These are phyloP conservation scores for Aspergillus coremiiformis DNA, from an alignment of 495 filamentous ascomycete species.

Conservation along the genomic window DNA sequence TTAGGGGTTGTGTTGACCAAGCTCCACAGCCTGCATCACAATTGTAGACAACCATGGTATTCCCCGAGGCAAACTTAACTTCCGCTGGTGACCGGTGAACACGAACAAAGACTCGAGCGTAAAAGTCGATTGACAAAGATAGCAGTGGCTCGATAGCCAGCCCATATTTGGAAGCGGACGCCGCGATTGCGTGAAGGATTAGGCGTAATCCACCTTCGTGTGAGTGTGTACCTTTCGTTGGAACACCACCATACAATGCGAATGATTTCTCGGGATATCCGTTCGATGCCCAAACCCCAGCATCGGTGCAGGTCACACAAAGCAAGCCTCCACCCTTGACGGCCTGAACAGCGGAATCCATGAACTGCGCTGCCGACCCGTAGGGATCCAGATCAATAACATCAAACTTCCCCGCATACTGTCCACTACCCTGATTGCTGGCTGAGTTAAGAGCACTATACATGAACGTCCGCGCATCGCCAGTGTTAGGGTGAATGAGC, in stretches of 20 bases:
- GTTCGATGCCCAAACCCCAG: constrained; percentile 84
- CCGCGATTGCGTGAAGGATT: constrained; percentile 71
- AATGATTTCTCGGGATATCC: constrained; percentile 91
- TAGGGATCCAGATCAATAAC: constrained; percentile 97
- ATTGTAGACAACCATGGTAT: constrained; percentile 87
- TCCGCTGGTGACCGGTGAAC: constrained; percentile 67
- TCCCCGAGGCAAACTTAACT: constrained; percentile 83
- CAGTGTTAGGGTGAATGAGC: constrained; percentile 63
- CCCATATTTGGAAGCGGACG: constrained; percentile 77
- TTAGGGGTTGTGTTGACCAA: constrained; percentile 72
- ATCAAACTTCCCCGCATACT: constrained; percentile 51
- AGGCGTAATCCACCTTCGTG: constrained; percentile 88
- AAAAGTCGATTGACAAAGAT: constrained; percentile 92
- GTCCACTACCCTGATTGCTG: constrained; percentile 1
- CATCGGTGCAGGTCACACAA: constrained; percentile 94
- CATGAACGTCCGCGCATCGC: constrained; percentile 88
- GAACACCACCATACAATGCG: constrained; percentile 81
- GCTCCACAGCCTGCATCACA: constrained; percentile 87
- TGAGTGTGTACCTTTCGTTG: constrained; percentile 70
- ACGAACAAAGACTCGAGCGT: constrained; percentile 83
- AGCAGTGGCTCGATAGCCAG: constrained; percentile 84
- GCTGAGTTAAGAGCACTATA: constrained; percentile 48
- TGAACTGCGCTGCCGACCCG: constrained; percentile 81
- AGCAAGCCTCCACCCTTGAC: constrained; percentile 81
- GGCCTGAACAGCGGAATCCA: constrained; percentile 81